phyloP scores from a whole-genome alignment of 306 rosid genomes.

The Senna siamea region DNA sequence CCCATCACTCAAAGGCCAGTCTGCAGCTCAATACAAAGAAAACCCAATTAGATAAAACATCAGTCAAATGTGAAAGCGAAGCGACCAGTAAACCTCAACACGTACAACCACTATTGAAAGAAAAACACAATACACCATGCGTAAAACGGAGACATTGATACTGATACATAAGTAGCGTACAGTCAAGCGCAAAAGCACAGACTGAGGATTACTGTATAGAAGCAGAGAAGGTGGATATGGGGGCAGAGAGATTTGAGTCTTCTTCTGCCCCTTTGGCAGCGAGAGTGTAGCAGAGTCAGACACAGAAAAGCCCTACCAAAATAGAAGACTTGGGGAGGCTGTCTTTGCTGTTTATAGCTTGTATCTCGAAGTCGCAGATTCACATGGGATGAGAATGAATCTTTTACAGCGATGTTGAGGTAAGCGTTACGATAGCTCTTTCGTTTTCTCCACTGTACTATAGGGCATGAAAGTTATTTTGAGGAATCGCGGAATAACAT shows the following conservation, averaged over 20 bases:
- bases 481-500: too few species aligned
- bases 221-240: not conserved
- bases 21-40: too few species aligned
- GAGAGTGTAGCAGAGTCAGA: not conserved
- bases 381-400: not conserved
- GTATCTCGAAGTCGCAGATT: not conserved
- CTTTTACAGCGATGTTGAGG: not conserved
- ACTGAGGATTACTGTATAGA: not conserved
- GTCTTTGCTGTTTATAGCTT: not conserved
- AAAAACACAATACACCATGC: not conserved
- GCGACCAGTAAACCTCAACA: too few species aligned
- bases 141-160: not conserved
- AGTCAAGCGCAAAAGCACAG: not conserved
- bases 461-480: too few species aligned
- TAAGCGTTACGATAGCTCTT: not conserved
- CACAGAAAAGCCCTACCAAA: not conserved
- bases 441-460: not conserved
- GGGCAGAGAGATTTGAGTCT: slow-evolving; percentile 41
- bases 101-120: not conserved
- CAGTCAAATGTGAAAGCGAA: too few species aligned
- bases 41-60: too few species aligned
- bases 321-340: not conserved
- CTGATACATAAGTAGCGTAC: too few species aligned
- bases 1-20: slow-evolving; percentile 58
- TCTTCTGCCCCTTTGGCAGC: slow-evolving; percentile 21